Percentiles rank a stretch among this genome's conserved stretches.
These are phyloP conservation scores for Acanthamoeba culbertsoni DNA, from an alignment of 208 protist genomes.

Conservation along the genomic window DNA sequence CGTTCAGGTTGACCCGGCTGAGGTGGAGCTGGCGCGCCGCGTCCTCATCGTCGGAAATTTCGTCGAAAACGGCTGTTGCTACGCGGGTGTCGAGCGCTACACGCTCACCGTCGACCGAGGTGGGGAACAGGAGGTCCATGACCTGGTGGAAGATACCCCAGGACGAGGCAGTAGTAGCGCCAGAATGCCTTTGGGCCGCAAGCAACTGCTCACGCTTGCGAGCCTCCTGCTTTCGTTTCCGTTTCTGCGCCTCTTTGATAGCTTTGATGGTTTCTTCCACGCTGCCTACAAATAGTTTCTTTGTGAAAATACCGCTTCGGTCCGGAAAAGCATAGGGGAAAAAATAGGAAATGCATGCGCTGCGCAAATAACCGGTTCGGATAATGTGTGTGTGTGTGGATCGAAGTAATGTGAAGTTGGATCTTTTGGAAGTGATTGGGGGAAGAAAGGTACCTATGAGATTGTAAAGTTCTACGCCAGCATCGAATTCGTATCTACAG, in stretches of 20 bases:
- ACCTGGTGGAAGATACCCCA: slow-evolving; percentile 38
- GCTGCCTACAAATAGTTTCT: background rate
- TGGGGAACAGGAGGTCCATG: background rate
- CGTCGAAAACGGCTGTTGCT: background rate
- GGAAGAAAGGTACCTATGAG: slow-evolving; percentile 34
- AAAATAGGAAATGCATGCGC: background rate
- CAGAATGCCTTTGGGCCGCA: background rate
- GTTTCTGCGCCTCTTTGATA: slow-evolving; percentile 25
- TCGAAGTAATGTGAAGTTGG: background rate
- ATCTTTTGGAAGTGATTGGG: background rate
- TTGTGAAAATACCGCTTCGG: background rate
- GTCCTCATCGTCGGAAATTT: background rate
- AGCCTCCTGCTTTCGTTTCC: background rate
- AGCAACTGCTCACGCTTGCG: background rate
- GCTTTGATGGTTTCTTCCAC: slow-evolving; percentile 7
- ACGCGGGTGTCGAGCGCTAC: background rate
- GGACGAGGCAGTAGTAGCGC: background rate
- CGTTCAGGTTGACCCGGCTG: background rate
- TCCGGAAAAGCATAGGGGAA: background rate
- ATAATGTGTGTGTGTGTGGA: background rate
- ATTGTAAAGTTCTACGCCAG: slow-evolving; percentile 4
- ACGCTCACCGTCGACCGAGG: background rate
- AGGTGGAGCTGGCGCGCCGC: background rate
- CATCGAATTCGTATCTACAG: slow-evolving; percentile 40
- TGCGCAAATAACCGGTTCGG: no score